These are phyloP conservation scores for Nakaseomyces bracarensis DNA, from an alignment of 1,139 yeast genomes.

Conservation along the genomic window DNA sequence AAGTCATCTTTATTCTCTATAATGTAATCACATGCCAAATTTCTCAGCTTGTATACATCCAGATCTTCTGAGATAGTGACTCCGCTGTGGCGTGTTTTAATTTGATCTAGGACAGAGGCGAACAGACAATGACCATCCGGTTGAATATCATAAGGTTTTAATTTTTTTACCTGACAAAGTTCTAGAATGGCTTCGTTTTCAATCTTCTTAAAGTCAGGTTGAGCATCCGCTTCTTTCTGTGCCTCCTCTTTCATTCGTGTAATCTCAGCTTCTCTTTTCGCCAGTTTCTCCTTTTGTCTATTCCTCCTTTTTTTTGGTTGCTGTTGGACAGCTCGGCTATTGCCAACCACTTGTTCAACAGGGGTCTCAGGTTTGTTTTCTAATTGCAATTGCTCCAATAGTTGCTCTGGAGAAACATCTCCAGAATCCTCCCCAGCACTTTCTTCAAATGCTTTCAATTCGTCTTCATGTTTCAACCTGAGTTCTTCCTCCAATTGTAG, in stretches of 20 bases:
- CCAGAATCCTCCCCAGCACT: slow-evolving; percentile 28
- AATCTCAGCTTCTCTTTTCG: slow-evolving; percentile 64
- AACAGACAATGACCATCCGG: slow-evolving; percentile 96
- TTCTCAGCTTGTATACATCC: slow-evolving; percentile 48
- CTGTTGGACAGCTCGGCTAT: too few species aligned
- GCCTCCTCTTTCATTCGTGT: slow-evolving; percentile 62
- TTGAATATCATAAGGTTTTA: slow-evolving; percentile 54
- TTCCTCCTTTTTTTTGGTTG: slow-evolving; percentile 46
- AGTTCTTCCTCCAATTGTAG: slow-evolving; percentile 50
- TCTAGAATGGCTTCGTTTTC: slow-evolving; percentile 59
- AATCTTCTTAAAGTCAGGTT: slow-evolving; percentile 59
- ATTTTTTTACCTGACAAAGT: slow-evolving; percentile 41
- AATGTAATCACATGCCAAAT: slow-evolving; percentile 60
- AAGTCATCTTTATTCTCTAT: slow-evolving; percentile 57
- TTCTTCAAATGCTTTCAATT: slow-evolving; percentile 32
- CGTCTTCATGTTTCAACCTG: slow-evolving; percentile 45
- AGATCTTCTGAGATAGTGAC: slow-evolving; percentile 9
- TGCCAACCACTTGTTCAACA: neutral
- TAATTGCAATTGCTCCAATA: slow-evolving; percentile 48
- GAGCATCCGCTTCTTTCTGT: slow-evolving; percentile 52
- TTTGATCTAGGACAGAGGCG: slow-evolving; percentile 76
- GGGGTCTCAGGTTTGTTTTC: slow-evolving; percentile 20
- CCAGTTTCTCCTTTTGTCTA: slow-evolving; percentile 76
- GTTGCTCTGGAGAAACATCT: slow-evolving; percentile 55
- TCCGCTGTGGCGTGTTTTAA: slow-evolving; percentile 43